A percentile compares a stretch with the other conserved stretches of the same genome.
phyloP scores from a whole-genome alignment of 768 basidiomycete genomes.

The Lentinula aciculospora region DNA sequence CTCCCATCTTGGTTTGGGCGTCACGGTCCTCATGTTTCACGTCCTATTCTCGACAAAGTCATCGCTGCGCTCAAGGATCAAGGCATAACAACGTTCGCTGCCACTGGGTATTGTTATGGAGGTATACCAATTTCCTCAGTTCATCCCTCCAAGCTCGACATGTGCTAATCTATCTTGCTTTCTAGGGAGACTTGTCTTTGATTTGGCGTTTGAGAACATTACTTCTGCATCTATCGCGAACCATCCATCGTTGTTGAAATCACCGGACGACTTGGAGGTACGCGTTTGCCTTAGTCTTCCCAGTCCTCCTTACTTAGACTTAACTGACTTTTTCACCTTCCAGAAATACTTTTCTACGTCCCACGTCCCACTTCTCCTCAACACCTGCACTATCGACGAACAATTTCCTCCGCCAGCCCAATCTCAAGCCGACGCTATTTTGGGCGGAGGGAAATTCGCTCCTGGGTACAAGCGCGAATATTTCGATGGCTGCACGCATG shows the following conservation, averaged over 20 bases:
- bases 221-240: conserved; percentile 42
- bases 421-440: conserved; percentile 27
- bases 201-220: conserved; percentile 52
- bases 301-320: background rate
- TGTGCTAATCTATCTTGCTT: background rate
- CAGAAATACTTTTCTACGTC: conserved; percentile 43
- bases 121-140: conserved; percentile 26
- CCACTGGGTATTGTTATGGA: conserved; percentile 68
- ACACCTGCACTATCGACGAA: conserved; percentile 50
- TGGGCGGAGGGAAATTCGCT: conserved; percentile 28
- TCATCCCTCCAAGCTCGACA: background rate
- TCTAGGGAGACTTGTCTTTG: conserved; percentile 50
- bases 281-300: background rate
- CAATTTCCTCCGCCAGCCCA: conserved; percentile 25
- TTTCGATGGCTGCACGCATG: conserved; percentile 27
- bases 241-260: conserved; percentile 56
- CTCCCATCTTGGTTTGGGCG: background rate
- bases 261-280: conserved; percentile 61
- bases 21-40: conserved; percentile 35
- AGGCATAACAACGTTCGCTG: conserved; percentile 54
- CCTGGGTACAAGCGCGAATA: conserved; percentile 30
- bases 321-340: background rate
- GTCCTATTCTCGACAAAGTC: conserved; percentile 50
- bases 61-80: conserved; percentile 49
- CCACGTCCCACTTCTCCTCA: conserved; percentile 59